Conservation (phyloP, 2,329 filamentous ascomycete genomes). For the Hymenoscyphus scutula region DNA sequence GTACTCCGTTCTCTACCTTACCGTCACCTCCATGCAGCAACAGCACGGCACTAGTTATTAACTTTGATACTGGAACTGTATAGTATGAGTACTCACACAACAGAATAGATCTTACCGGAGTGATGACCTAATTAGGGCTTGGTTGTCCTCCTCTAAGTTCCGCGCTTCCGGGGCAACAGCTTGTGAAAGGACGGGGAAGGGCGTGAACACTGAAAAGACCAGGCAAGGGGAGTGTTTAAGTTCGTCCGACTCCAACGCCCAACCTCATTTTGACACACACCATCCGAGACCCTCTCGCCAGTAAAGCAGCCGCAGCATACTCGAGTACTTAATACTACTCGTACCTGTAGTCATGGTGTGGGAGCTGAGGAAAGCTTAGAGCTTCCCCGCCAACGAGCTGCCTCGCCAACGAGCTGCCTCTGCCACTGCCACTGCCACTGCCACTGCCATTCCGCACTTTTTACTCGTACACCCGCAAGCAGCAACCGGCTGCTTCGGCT, state of each 20-base stretch:
- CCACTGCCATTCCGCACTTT: too few relatives aligned
- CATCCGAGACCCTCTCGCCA: too few relatives aligned
- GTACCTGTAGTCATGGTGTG: background rate
- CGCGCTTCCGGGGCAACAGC: background rate
- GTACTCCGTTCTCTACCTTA: background rate
- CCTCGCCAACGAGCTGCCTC: background rate
- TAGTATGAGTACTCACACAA: too few relatives aligned
- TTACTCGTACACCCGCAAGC: too few relatives aligned
- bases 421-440: background rate
- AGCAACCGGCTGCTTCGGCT: background rate
- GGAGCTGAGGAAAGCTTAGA: background rate
- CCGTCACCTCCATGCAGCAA: background rate
- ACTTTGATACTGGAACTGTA: background rate
- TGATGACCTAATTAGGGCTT: background rate
- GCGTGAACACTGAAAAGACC: too few relatives aligned
- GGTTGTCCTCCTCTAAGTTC: background rate
- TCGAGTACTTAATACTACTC: too few relatives aligned
- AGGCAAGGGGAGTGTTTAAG: background rate
- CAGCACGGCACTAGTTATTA: constrained; percentile 1
- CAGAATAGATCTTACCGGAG: too few relatives aligned
- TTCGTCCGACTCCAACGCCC: background rate
- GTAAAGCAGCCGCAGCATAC: background rate
- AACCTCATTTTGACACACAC: background rate
- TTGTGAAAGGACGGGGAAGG: background rate
- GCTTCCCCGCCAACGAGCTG: background rate